A percentile compares a stretch with the other conserved stretches of the same genome.
These are phyloP conservation scores for Trypanosomatidae sp. DNA, from an alignment of 208 protist species.

Conservation along the genomic window DNA sequence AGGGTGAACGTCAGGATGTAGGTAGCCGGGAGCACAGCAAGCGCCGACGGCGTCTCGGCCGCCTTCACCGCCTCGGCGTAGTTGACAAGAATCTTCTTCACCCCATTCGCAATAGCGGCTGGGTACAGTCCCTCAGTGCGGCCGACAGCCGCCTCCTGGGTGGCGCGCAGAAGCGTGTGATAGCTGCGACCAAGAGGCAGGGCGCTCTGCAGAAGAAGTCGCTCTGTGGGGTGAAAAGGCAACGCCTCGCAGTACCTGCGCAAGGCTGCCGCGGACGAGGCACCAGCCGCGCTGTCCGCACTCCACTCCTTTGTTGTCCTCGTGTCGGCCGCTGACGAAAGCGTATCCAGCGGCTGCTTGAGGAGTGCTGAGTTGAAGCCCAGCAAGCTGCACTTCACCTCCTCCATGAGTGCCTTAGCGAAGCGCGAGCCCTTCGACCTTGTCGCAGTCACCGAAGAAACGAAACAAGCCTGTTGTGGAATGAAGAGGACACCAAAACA, in stretches of 20 bases:
- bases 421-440: neutral
- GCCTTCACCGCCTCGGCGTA: conserved; percentile 61
- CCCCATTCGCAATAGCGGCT: conserved; percentile 51
- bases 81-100: conserved; percentile 36
- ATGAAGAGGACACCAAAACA: neutral
- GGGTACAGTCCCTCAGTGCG: conserved; percentile 49
- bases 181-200: conserved; percentile 64
- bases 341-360: conserved; percentile 3
- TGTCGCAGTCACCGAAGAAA: neutral
- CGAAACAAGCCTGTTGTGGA: neutral
- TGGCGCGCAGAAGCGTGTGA: conserved; percentile 29
- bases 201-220: conserved; percentile 38
- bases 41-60: conserved; percentile 35
- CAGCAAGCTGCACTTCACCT: conserved; percentile 78
- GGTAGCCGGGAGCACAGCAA: conserved; percentile 34
- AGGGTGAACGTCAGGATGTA: conserved; percentile 55
- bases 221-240: conserved; percentile 72
- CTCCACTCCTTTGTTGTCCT: neutral
- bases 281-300: neutral
- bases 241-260: conserved; percentile 19
- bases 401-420: conserved; percentile 57
- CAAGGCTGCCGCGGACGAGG: neutral
- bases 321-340: neutral
- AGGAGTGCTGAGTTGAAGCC: conserved; percentile 69
- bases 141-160: conserved; percentile 44